Percentiles rank a stretch among this genome's conserved stretches.
phyloP scores from a whole-genome alignment of 371 early-diverging fungal genomes.

The Thermomucor indicae-seudaticae region DNA sequence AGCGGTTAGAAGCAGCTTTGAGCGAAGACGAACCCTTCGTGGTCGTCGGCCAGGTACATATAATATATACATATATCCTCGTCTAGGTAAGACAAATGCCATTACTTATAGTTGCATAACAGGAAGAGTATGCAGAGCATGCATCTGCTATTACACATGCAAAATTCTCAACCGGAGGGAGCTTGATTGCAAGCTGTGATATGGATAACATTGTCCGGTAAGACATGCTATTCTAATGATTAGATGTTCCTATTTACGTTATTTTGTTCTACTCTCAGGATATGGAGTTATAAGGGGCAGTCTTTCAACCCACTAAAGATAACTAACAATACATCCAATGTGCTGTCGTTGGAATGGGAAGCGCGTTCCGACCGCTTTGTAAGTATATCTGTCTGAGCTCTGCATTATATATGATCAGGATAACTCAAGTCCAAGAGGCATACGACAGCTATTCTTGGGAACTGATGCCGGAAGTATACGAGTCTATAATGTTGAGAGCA shows the following conservation, averaged over 20 bases:
- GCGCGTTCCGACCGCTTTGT: constrained; percentile 50
- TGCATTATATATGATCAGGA: neutral
- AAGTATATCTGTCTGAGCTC: no score
- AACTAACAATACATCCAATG: constrained; percentile 38
- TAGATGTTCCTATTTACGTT: neutral
- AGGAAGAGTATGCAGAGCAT: constrained; percentile 61
- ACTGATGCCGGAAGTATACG: constrained; percentile 53
- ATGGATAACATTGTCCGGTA: constrained; percentile 62
- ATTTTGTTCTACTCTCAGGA: constrained; percentile 12
- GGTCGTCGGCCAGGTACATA: constrained; percentile 34
- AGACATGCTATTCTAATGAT: neutral
- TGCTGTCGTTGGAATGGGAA: constrained; percentile 63
- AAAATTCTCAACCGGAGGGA: constrained; percentile 56
- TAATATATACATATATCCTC: neutral
- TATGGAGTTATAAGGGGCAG: constrained; percentile 50
- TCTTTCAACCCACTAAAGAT: constrained; percentile 50
- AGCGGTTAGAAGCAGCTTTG: neutral
- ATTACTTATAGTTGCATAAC: neutral
- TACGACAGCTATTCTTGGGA: constrained; percentile 48
- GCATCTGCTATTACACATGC: constrained; percentile 61
- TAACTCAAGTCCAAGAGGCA: neutral
- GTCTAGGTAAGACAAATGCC: neutral
- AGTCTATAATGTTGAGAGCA: constrained; percentile 56
- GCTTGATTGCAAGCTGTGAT: constrained; percentile 62
- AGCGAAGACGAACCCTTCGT: constrained; percentile 39